A percentile compares a stretch with the other conserved stretches of the same genome.
phyloP scores from a whole-genome alignment of 116 monocot genomes.

The Posidonia oceanica region DNA sequence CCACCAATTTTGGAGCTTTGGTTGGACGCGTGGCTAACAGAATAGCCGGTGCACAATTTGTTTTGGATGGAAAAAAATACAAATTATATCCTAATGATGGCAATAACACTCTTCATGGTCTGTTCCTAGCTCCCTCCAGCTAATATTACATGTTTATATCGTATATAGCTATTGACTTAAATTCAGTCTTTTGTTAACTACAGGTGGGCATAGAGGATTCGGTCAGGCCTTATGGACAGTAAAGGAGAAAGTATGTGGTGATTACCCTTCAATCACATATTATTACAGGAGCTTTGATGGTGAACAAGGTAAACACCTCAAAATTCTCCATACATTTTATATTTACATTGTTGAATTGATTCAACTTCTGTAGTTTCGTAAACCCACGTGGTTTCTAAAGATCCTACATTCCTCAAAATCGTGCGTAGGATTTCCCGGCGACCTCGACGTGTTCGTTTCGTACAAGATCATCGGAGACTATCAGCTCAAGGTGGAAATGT shows the following conservation, averaged over 20 bases:
- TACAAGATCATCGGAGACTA: constrained; percentile 49
- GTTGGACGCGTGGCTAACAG: constrained; percentile 79
- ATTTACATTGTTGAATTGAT: too few species aligned
- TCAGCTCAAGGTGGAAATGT: constrained; percentile 40
- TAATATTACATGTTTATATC: neutral
- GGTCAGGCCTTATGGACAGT: constrained; percentile 55
- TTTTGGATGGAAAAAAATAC: constrained; percentile 38
- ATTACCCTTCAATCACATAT: constrained; percentile 55
- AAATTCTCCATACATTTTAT: too few species aligned
- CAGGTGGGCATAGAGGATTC: constrained; percentile 90
- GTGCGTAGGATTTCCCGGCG: constrained; percentile 70
- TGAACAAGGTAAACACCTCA: constrained; percentile 41
- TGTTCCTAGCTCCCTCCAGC: neutral
- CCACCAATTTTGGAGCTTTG: constrained; percentile 59
- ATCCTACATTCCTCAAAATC: neutral
- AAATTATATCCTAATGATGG: constrained; percentile 39
- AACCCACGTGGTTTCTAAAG: too few species aligned
- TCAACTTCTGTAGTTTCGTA: too few species aligned
- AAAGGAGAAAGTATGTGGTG: constrained; percentile 37
- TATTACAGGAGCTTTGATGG: constrained; percentile 77
- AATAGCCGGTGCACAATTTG: constrained; percentile 42
- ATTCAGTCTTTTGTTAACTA: neutral
- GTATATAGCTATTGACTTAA: too few species aligned
- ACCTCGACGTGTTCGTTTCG: constrained; percentile 66
- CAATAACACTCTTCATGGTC: constrained; percentile 45